These are phyloP conservation scores for Agrostemma githago DNA, from an alignment of 148 eudicot genomes.

Conservation along the genomic window DNA sequence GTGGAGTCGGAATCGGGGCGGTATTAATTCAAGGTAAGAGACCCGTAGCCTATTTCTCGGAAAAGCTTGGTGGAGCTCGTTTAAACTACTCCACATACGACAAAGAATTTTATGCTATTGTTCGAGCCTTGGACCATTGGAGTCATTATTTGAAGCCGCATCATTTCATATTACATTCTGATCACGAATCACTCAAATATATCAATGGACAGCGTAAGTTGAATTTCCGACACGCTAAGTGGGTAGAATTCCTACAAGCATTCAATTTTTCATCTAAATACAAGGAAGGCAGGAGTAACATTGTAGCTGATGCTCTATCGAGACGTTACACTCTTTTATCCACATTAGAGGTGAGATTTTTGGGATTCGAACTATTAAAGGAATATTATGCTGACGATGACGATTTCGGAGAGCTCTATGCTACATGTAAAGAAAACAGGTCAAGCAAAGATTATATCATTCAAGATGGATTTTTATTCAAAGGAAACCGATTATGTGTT, in stretches of 20 bases:
- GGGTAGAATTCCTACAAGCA: background rate
- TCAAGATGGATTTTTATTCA: background rate
- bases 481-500: background rate
- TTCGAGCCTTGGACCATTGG: background rate
- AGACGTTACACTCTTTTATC: background rate
- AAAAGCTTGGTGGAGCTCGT: background rate
- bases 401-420: background rate
- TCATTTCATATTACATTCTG: background rate
- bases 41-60: too few species aligned
- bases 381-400: background rate
- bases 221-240: background rate
- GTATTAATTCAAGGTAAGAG: too few species aligned
- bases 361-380: too few species aligned
- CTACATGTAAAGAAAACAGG: background rate
- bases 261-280: background rate
- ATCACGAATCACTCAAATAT: background rate
- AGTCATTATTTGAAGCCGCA: too few species aligned
- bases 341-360: too few species aligned
- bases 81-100: background rate
- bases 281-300: background rate
- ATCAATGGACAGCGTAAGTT: too few species aligned
- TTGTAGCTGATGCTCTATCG: constrained; percentile 7
- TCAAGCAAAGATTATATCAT: background rate
- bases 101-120: background rate
- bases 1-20: too few species aligned